Percentiles rank a stretch among this genome's conserved stretches.
Conservation (phyloP, 495 filamentous ascomycete species). For the Penicillium atrosanguineum region DNA sequence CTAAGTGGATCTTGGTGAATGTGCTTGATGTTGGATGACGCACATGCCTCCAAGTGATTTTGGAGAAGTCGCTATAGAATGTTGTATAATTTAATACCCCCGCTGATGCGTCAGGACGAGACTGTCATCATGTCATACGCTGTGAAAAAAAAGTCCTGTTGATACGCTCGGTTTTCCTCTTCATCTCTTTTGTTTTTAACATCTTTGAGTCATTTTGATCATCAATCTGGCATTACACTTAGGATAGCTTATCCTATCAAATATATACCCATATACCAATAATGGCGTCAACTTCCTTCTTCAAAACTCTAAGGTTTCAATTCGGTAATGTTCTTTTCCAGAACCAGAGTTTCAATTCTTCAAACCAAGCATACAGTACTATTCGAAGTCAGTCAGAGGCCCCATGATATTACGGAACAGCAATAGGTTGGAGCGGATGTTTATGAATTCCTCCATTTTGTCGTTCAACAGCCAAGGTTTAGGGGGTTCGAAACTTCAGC, state of each 20-base stretch:
- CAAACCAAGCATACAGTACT: too few relatives aligned
- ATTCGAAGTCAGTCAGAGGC: too few relatives aligned
- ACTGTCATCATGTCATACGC: neutral
- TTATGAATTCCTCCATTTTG: too few relatives aligned
- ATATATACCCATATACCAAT: neutral
- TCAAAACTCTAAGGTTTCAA: neutral
- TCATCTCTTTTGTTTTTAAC: neutral
- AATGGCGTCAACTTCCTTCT: neutral
- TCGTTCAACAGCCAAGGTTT: too few relatives aligned
- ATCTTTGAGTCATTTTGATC: neutral
- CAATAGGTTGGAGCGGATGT: too few relatives aligned
- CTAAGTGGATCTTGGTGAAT: neutral
- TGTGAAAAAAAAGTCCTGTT: neutral
- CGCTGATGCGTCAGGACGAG: neutral
- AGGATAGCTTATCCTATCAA: neutral
- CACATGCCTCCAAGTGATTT: neutral
- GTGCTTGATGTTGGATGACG: neutral
- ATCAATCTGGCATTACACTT: neutral
- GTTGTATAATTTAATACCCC: neutral
- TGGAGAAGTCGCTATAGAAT: neutral
- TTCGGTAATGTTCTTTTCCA: neutral
- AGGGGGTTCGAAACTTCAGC: too few relatives aligned
- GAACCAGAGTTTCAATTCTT: too few relatives aligned
- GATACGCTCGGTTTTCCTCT: neutral
- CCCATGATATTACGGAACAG: too few relatives aligned